Conservation (phyloP, 1,139 yeast genomes). For the Hansenula anomala region DNA sequence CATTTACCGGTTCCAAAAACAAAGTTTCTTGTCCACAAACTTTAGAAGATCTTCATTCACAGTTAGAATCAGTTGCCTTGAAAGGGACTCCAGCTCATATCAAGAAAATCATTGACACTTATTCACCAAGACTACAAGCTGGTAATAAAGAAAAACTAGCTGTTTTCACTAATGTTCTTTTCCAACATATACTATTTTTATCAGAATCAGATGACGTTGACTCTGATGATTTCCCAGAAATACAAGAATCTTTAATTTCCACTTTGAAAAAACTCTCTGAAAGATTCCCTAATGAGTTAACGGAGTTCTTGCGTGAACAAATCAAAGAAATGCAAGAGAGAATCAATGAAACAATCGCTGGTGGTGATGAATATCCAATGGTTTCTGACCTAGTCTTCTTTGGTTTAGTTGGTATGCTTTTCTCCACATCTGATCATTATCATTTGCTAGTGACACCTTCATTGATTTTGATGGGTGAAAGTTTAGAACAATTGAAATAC, state of each 20-base stretch:
- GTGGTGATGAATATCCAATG: constrained; percentile 27
- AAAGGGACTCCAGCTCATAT: constrained; percentile 45
- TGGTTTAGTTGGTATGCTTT: constrained; percentile 66
- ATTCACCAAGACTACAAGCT: constrained; percentile 72
- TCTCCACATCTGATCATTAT: constrained; percentile 93
- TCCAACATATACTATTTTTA: constrained; percentile 56
- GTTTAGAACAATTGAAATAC: constrained; percentile 47
- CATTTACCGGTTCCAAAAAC: neutral
- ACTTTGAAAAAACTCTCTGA: constrained; percentile 60
- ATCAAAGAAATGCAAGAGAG: constrained; percentile 46
- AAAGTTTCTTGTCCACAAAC: constrained; percentile 50
- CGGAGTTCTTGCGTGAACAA: constrained; percentile 48
- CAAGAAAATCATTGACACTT: constrained; percentile 50
- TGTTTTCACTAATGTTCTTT: constrained; percentile 55
- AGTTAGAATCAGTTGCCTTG: constrained; percentile 34
- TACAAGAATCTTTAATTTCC: constrained; percentile 42
- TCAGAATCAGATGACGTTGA: constrained; percentile 32
- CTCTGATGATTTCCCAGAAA: constrained; percentile 24
- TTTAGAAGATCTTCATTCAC: constrained; percentile 43
- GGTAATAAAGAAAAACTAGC: constrained; percentile 81
- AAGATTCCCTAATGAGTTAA: constrained; percentile 58
- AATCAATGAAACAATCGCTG: constrained; percentile 26
- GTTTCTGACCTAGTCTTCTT: constrained; percentile 62
- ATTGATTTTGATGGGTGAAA: constrained; percentile 65
- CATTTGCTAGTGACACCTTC: constrained; percentile 90